Evolutionary conservation across 2,329 filamentous ascomycete genomes (phyloP).

Genomic region (Colletotrichum navitas): DNA sequence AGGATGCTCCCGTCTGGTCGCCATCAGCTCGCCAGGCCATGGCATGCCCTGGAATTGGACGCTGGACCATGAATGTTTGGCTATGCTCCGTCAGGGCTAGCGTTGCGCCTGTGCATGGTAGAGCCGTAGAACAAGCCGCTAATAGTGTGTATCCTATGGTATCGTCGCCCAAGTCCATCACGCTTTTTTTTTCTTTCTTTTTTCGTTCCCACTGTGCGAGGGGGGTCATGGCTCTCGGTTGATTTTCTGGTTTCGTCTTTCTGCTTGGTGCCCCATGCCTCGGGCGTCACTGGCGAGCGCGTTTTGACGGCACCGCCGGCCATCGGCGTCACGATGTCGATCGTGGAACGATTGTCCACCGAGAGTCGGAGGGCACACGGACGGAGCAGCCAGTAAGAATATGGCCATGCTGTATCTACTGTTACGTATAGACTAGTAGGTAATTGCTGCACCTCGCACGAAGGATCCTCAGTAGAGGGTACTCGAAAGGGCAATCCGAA

Average conservation of each 20-base stretch:
- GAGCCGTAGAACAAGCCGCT: conserved; percentile 18
- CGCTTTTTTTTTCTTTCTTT: background rate
- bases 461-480: background rate
- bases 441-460: background rate
- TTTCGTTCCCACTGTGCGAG: conserved; percentile 16
- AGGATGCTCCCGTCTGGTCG: conserved; percentile 27
- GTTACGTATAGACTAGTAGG: background rate
- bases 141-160: conserved; percentile 6
- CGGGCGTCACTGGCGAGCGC: conserved; percentile 9
- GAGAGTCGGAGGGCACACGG: conserved; percentile 13
- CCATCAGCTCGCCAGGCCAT: background rate
- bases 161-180: conserved; percentile 13
- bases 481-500: conserved; percentile 19
- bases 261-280: conserved; percentile 10
- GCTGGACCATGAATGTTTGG: conserved; percentile 19
- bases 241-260: conserved; percentile 33
- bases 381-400: background rate
- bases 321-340: conserved; percentile 18
- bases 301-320: conserved; percentile 9
- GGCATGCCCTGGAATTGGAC: background rate
- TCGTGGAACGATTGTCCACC: conserved; percentile 18
- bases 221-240: conserved; percentile 18
- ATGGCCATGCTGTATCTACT: background rate
- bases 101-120: conserved; percentile 1
- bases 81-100: conserved; percentile 6